Conservation (phyloP, 352 stramenopile genomes). For the Globisporangium carolinianum region DNA sequence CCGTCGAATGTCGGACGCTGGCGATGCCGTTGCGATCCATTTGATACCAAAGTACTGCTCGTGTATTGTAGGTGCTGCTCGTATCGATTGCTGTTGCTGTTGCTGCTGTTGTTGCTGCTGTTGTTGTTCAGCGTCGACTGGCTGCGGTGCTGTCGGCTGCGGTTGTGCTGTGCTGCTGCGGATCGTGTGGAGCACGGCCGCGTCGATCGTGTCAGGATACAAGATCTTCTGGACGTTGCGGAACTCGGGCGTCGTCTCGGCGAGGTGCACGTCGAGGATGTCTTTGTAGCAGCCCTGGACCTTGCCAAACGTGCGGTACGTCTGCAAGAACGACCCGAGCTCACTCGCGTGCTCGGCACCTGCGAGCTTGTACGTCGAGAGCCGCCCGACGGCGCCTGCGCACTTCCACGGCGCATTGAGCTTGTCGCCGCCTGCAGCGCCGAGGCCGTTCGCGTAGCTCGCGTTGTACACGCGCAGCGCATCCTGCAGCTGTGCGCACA, state of each 20-base stretch:
- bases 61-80: conserved; percentile 5
- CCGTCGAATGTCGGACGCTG: conserved; percentile 15
- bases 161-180: conserved; percentile 5
- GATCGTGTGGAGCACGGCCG: conserved; percentile 28
- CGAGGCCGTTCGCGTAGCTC: conserved; percentile 13
- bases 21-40: conserved; percentile 30
- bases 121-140: no score
- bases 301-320: conserved; percentile 35
- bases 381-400: conserved; percentile 23
- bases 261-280: conserved; percentile 33
- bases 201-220: conserved; percentile 32
- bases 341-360: conserved; percentile 12
- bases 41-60: conserved; percentile 49
- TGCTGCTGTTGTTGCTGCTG: no score
- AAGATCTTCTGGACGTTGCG: conserved; percentile 38
- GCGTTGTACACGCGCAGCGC: conserved; percentile 24
- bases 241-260: conserved; percentile 30
- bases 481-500: conserved; percentile 38
- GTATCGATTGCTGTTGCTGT: no score
- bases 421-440: conserved; percentile 12
- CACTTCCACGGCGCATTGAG: conserved; percentile 36
- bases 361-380: conserved; percentile 37
- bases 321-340: conserved; percentile 19
- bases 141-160: background rate
- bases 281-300: conserved; percentile 46